A percentile compares a stretch with the other conserved stretches of the same genome.
Conservation (phyloP, 1,284 basidiomycete species). For the Gymnopus androsaceus region DNA sequence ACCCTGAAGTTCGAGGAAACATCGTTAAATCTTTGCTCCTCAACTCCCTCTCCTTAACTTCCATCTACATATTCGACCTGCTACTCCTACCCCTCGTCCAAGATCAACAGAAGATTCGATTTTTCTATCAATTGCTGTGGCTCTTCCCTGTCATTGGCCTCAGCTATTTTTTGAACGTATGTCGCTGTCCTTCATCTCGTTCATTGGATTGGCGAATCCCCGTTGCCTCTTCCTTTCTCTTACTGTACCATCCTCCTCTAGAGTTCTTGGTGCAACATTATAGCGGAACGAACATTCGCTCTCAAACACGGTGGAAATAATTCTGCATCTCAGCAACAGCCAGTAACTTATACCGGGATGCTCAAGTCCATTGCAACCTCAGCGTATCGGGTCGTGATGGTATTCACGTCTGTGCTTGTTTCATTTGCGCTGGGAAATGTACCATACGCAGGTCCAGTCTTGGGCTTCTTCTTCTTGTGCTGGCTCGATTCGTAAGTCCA, state of each 20-base stretch:
- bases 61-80: constrained; percentile 72
- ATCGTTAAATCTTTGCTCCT: constrained; percentile 72
- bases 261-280: constrained; percentile 72
- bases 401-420: constrained; percentile 71
- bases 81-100: constrained; percentile 70
- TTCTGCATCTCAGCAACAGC: constrained; percentile 43
- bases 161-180: constrained; percentile 77
- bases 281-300: constrained; percentile 70
- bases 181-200: too few species aligned
- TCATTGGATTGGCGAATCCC: background rate
- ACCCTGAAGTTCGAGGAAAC: constrained; percentile 71
- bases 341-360: constrained; percentile 67
- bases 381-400: constrained; percentile 78
- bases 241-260: constrained; percentile 27
- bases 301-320: constrained; percentile 62
- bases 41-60: constrained; percentile 67
- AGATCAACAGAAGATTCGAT: constrained; percentile 61
- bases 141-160: constrained; percentile 69
- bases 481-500: constrained; percentile 80
- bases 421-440: constrained; percentile 65
- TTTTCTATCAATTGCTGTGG: constrained; percentile 77
- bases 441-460: constrained; percentile 60
- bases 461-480: constrained; percentile 73
- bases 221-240: background rate
- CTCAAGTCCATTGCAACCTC: constrained; percentile 74